These are phyloP conservation scores for Populus hybrid DNA, from an alignment of 441 rosid genomes.

Conservation along the genomic window DNA sequence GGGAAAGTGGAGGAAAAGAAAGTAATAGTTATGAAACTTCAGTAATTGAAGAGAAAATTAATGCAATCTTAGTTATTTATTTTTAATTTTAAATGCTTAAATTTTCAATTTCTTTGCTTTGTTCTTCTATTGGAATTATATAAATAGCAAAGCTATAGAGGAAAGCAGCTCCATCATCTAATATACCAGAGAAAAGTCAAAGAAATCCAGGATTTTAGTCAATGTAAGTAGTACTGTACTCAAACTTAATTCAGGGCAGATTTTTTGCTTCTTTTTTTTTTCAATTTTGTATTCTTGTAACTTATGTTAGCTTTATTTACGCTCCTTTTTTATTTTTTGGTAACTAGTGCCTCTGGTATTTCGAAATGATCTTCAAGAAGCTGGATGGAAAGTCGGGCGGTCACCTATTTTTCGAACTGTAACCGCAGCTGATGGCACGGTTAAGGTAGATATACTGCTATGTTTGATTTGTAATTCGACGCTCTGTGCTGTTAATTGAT, in stretches of 20 bases:
- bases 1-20: background rate
- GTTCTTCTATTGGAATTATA: background rate
- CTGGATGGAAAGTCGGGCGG: conserved; percentile 84
- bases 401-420: conserved; percentile 64
- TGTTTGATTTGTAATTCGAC: background rate
- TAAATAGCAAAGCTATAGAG: conserved; percentile 77
- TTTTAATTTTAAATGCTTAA: background rate
- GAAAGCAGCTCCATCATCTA: conserved; percentile 85
- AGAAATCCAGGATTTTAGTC: conserved; percentile 76
- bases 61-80: background rate
- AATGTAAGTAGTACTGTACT: conserved; percentile 41
- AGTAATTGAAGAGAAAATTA: background rate
- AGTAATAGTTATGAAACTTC: background rate
- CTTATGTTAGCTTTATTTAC: background rate
- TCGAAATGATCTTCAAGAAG: conserved; percentile 67
- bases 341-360: conserved; percentile 76
- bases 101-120: background rate
- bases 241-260: background rate
- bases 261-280: background rate
- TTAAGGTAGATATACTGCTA: conserved; percentile 48
- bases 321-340: background rate
- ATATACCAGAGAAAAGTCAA: conserved; percentile 76
- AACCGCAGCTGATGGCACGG: conserved; percentile 89
- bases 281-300: background rate
- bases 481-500: background rate